These are phyloP conservation scores for Trametes maxima DNA, from an alignment of 768 basidiomycete species.

Conservation along the genomic window DNA sequence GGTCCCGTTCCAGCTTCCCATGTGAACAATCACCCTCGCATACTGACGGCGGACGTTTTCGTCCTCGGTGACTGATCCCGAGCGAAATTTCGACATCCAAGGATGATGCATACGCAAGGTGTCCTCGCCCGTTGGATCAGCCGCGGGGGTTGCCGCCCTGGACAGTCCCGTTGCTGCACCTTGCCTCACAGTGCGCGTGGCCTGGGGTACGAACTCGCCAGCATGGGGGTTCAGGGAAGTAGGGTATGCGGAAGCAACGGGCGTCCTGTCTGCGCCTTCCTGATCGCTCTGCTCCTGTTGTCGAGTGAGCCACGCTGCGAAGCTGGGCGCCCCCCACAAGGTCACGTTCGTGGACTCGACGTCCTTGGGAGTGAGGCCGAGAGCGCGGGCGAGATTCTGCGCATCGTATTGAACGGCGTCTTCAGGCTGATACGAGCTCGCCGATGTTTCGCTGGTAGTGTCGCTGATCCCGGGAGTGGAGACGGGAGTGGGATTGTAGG, in stretches of 20 bases:
- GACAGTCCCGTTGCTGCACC: background rate
- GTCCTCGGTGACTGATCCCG: conserved; percentile 1
- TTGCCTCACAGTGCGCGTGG: conserved; percentile 2
- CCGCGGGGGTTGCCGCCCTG: background rate
- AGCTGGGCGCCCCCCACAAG: conserved; percentile 1
- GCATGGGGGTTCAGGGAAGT: conserved; percentile 14
- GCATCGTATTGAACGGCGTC: background rate
- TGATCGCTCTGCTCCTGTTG: background rate
- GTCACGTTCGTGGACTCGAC: background rate
- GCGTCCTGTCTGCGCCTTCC: background rate
- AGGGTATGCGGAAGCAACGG: background rate
- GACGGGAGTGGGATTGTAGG: background rate
- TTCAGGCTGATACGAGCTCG: background rate
- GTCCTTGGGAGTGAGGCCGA: background rate
- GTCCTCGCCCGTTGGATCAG: background rate
- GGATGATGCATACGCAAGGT: background rate
- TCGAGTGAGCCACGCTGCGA: conserved; percentile 4
- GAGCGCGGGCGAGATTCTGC: background rate
- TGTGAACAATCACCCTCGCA: conserved; percentile 14
- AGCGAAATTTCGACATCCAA: conserved; percentile 18
- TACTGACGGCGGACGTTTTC: background rate
- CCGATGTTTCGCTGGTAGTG: background rate
- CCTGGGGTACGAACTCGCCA: conserved; percentile 15
- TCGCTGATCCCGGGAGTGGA: conserved; percentile 11
- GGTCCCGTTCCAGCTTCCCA: conserved; percentile 13